Evolutionary conservation across 78 protist genomes (phyloP).

Genomic region (Dictyostelium capitatum): DNA sequence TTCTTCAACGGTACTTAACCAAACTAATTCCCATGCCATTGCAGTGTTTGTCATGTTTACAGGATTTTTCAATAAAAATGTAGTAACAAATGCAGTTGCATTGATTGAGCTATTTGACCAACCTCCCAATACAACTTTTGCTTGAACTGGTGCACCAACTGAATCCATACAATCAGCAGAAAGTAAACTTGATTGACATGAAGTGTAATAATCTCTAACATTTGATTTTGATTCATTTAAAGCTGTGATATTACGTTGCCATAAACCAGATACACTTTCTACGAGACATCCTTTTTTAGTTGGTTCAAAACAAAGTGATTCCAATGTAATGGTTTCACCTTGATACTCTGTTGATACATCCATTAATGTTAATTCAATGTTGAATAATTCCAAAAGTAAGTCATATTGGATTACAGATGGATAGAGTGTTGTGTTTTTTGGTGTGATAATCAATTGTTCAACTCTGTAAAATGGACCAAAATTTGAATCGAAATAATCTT

Average conservation of each 20-base stretch:
- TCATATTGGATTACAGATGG: background rate
- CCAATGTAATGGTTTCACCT: background rate
- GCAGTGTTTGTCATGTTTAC: background rate
- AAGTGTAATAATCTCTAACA: background rate
- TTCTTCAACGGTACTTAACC: background rate
- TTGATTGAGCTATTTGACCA: slow-evolving; percentile 32
- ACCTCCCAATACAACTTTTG: slow-evolving; percentile 64
- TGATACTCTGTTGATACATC: background rate
- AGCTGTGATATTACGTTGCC: slow-evolving; percentile 32
- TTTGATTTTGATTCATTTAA: background rate
- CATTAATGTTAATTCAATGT: slow-evolving; percentile 25
- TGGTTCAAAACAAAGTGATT: slow-evolving; percentile 57
- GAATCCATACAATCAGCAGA: slow-evolving; percentile 39
- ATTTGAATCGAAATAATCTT: slow-evolving; percentile 66
- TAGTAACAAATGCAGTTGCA: slow-evolving; percentile 48
- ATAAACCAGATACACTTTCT: slow-evolving; percentile 41
- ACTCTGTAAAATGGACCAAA: slow-evolving; percentile 84
- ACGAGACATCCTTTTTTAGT: slow-evolving; percentile 53
- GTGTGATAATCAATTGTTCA: slow-evolving; percentile 72
- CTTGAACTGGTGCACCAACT: slow-evolving; percentile 61
- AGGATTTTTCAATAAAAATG: slow-evolving; percentile 47
- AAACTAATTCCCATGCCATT: slow-evolving; percentile 62
- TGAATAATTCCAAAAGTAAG: background rate
- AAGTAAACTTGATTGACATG: background rate
- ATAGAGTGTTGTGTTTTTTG: background rate